These are phyloP conservation scores for Aspergillus quadrilineatus DNA, from an alignment of 2,329 filamentous ascomycete species.

Conservation along the genomic window DNA sequence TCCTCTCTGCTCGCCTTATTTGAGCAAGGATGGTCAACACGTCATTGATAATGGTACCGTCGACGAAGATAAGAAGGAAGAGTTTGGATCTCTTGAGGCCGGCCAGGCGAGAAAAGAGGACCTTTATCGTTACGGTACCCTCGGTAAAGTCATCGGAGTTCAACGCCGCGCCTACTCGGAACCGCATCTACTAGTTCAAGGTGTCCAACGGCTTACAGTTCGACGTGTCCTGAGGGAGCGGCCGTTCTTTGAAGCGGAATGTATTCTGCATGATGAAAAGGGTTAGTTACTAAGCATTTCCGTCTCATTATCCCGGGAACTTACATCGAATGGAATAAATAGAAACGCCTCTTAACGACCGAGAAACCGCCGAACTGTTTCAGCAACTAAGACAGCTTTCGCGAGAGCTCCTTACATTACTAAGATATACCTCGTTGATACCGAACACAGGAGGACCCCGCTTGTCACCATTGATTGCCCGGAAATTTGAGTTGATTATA, in stretches of 20 bases:
- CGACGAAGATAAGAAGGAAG: constrained; percentile 45
- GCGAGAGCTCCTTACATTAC: constrained; percentile 78
- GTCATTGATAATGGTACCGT: constrained; percentile 66
- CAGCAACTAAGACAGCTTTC: constrained; percentile 78
- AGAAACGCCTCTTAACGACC: constrained; percentile 53
- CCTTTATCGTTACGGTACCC: constrained; percentile 78
- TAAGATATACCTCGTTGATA: constrained; percentile 82
- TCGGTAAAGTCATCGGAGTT: constrained; percentile 74
- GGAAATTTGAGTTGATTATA: constrained; percentile 84
- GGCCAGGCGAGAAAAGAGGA: constrained; percentile 66
- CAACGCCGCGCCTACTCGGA: constrained; percentile 74
- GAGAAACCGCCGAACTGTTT: constrained; percentile 69
- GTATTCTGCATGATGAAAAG: constrained; percentile 69
- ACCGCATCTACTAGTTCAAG: constrained; percentile 83
- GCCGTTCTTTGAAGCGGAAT: constrained; percentile 82
- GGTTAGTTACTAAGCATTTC: constrained; percentile 45
- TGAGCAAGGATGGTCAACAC: constrained; percentile 72
- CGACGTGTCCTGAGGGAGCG: constrained; percentile 73
- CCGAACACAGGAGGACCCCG: constrained; percentile 66
- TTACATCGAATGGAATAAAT: constrained; percentile 8
- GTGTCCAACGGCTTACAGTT: constrained; percentile 72
- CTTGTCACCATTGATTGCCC: constrained; percentile 79
- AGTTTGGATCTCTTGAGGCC: constrained; percentile 55
- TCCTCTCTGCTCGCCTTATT: constrained; percentile 72
- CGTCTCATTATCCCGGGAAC: neutral